These are phyloP conservation scores for Aegilops longissima DNA, from an alignment of 176 grass and related monocot species.

Conservation along the genomic window DNA sequence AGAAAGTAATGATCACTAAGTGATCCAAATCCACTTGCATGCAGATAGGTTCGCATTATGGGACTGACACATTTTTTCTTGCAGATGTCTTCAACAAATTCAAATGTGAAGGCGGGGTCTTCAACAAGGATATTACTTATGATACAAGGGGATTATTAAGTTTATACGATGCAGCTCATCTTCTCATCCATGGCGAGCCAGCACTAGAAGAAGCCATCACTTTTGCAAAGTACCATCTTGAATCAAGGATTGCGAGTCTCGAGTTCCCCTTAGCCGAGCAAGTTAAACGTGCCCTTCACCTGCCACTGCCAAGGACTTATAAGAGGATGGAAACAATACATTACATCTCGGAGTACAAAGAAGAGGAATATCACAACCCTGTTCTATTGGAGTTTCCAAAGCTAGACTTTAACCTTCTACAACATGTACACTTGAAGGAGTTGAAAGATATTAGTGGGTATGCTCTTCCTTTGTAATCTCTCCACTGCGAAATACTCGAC, in stretches of 20 bases:
- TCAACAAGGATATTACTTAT: neutral
- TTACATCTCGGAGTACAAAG: conserved; percentile 12
- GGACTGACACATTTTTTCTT: neutral
- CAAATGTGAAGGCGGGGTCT: neutral
- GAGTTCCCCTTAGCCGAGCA: neutral
- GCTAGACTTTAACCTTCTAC: conserved; percentile 25
- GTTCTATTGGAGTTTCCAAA: conserved; percentile 28
- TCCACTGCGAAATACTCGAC: too few relatives aligned
- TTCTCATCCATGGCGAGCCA: neutral
- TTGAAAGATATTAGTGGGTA: conserved; percentile 4
- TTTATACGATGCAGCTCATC: conserved; percentile 21
- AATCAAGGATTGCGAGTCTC: neutral
- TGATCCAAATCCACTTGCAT: neutral
- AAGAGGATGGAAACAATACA: neutral
- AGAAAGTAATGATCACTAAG: too few relatives aligned
- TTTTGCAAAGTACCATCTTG: neutral
- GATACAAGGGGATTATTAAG: conserved; percentile 12
- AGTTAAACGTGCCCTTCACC: conserved; percentile 3
- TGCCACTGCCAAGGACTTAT: neutral
- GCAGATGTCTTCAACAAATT: conserved; percentile 34
- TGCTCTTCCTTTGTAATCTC: neutral
- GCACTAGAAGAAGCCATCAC: neutral
- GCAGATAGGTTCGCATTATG: too few relatives aligned
- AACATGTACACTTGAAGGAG: conserved; percentile 16
- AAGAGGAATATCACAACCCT: neutral